phyloP scores from a whole-genome alignment of 2,329 filamentous ascomycete species.

The Xylariaceae sp. region DNA sequence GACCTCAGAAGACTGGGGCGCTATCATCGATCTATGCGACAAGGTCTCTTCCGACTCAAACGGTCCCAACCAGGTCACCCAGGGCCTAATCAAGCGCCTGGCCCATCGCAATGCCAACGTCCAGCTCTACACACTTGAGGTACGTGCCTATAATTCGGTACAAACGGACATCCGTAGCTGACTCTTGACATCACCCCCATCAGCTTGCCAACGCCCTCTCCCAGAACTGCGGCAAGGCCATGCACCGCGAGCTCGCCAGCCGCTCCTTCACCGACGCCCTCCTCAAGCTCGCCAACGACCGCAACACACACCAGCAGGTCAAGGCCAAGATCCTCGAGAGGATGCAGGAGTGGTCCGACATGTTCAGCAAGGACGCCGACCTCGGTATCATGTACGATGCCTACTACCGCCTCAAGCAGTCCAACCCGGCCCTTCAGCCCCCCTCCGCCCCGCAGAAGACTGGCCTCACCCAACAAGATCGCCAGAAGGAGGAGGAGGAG shows the following conservation, averaged over 20 bases:
- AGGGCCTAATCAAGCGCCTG: slow-evolving; percentile 86
- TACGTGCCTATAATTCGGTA: slow-evolving; percentile 30
- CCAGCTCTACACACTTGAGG: slow-evolving; percentile 90
- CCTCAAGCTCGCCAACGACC: slow-evolving; percentile 84
- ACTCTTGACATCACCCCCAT: neutral
- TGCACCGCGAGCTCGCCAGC: slow-evolving; percentile 87
- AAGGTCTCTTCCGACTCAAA: slow-evolving; percentile 54
- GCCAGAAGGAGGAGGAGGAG: slow-evolving; percentile 95
- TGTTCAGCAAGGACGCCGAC: slow-evolving; percentile 87
- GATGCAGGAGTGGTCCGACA: slow-evolving; percentile 94
- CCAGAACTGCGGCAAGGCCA: slow-evolving; percentile 82
- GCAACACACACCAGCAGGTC: slow-evolving; percentile 94
- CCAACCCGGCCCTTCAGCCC: slow-evolving; percentile 84
- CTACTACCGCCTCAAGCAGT: slow-evolving; percentile 78
- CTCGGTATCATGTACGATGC: slow-evolving; percentile 97
- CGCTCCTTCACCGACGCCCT: slow-evolving; percentile 93
- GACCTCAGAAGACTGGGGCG: slow-evolving; percentile 72
- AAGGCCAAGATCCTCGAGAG: slow-evolving; percentile 96
- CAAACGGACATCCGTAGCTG: no score
- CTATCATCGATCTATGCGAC: slow-evolving; percentile 63
- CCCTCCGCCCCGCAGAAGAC: slow-evolving; percentile 93
- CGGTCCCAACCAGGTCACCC: slow-evolving; percentile 77
- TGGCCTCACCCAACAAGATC: slow-evolving; percentile 82
- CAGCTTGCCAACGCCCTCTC: slow-evolving; percentile 86
- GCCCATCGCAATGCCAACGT: slow-evolving; percentile 95